Evolutionary conservation across 768 basidiomycete genomes (phyloP), one percentile per base, ranked within the genome.

Genomic region (Tremella fuciformis): DNA sequence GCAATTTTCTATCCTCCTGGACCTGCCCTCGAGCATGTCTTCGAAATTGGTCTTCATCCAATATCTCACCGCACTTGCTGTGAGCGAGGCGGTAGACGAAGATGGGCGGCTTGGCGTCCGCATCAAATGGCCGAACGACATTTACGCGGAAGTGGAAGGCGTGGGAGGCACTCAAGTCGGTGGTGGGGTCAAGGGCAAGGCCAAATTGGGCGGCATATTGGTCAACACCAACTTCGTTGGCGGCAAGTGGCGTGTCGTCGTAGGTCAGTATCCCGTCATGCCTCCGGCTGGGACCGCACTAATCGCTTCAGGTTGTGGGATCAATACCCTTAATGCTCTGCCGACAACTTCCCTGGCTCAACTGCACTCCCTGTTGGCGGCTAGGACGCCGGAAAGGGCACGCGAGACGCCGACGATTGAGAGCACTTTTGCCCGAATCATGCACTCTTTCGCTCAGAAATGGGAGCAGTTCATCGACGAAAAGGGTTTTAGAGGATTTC

Each of bases 81-180:
- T 97, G n/a, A 84, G 86, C 16, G 87, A 92, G 65, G 91, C 88
- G 0, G 89, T 89, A 64, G 82, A 86, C 50, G 82, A 85, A 1
- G 77, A 77, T 52, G 80, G 78, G 51, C 85, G 84, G 13, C 78
- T 83, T 1, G 80, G 80, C 13, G 83, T 96, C 11, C 81, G 85
- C 40, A 79, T 98, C 22, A 98, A 97, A 76, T 98, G 96, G 96
- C 96, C 94, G 18, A 98, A 98, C 69, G 96, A 98, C 67, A 80
- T 99, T 3, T 97, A 97, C 68, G 88, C 85, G 1, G 81, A 85
- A 40, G 66, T 65, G 13, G 65, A 71, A 57, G 70, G 79, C 81
- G 40, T 84, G 80, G 34, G 78, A 2, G 79, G 74, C 1, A 79
- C 79, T 3, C 65, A 63, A 9, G 65, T 69, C 4, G 73, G 72